Evolutionary conservation across 257 asterid species (phyloP), one percentile per base, ranked within the genome.

Genomic region (Parsonsia alboflavescens): DNA sequence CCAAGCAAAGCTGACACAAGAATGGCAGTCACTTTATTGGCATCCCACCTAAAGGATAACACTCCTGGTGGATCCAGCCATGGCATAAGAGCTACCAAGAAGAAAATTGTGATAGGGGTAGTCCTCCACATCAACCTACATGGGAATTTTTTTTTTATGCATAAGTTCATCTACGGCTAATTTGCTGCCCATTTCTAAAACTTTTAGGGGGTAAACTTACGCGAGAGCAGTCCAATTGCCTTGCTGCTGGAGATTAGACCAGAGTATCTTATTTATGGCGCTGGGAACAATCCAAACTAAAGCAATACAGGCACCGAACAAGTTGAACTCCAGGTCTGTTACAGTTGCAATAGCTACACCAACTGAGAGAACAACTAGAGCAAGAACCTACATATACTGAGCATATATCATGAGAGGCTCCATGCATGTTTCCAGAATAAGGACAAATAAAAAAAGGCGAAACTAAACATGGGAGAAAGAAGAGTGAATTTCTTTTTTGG

Each of bases 51-150:
- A 84, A 93, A 93, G 7, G 88, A 80, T 67, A 88, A 44, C 8
- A 85, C 90, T 3, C 97, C 98, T 0, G 96, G 97, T 33, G 96
- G 98, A 78, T 93, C 98, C 57, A 93, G 59, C 90, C 91, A 93
- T 1, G 96, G 97, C 92, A 88, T 88, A 0, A 93, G 96, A 52
- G 88, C 85, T 39, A 88, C 72, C 62, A 93, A 82, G 90, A 93
- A 93, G 81, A 93, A 85, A 30, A 91, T 70, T 1, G 96, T 93
- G 22, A 89, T 83, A 0, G 97, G 98, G 22, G 95, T 91, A 0
- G 96, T 93, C 83, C 80, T 89, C 98, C 98, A 91, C 98, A 93
- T 93, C 86, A 93, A 82, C 90, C 98, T 93, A 74, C 80, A 78
- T 63, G 8, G 53, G 8, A 4, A 36, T 77, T 12, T 15, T 48